Evolutionary conservation across 306 rosid species (phyloP).

Genomic region (Citrullus amarus): DNA sequence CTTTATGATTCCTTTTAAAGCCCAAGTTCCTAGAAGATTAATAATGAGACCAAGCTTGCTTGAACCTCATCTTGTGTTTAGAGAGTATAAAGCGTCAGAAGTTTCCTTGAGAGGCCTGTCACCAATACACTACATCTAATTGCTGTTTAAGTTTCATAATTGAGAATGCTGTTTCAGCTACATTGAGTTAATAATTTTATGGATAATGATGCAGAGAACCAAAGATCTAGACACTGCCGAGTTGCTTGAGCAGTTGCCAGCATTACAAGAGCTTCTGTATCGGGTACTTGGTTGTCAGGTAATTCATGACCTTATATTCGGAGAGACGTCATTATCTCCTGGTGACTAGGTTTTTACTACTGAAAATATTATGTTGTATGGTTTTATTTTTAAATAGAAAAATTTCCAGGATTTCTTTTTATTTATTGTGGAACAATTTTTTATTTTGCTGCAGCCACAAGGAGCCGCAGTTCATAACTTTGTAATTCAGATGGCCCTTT

Average conservation of each 20-base stretch:
- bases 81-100: neutral
- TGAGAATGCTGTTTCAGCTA: neutral
- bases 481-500: constrained; percentile 78
- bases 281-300: constrained; percentile 93
- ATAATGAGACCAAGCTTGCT: neutral
- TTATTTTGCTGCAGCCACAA: constrained; percentile 58
- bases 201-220: constrained; percentile 70
- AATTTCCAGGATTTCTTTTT: neutral
- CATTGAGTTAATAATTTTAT: neutral
- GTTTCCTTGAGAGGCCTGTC: neutral
- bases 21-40: neutral
- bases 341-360: neutral
- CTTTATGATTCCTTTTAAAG: neutral
- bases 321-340: constrained; percentile 3
- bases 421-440: neutral
- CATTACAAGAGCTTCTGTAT: constrained; percentile 80
- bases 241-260: constrained; percentile 89
- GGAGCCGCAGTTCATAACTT: constrained; percentile 88
- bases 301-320: constrained; percentile 11
- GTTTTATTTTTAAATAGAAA: neutral
- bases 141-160: neutral
- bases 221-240: constrained; percentile 85
- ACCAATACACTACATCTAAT: neutral
- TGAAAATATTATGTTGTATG: neutral
- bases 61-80: neutral